Percentiles rank a stretch among this genome's conserved stretches.
phyloP scores from a whole-genome alignment of 2,329 filamentous ascomycete genomes.

The Leptographium wingfieldii region DNA sequence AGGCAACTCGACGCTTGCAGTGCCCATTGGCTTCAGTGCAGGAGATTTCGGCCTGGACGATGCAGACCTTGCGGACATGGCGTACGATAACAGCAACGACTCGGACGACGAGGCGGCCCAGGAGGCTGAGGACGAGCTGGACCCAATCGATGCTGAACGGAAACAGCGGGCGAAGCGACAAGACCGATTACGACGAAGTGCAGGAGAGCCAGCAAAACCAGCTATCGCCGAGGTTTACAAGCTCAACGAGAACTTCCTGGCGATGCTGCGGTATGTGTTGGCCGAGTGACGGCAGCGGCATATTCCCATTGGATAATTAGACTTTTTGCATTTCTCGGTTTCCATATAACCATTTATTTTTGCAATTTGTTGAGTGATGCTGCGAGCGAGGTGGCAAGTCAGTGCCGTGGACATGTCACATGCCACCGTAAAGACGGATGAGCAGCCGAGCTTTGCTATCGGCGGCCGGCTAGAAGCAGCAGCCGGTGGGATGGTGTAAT shows the following conservation, averaged over 20 bases:
- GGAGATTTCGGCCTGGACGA: slow-evolving; percentile 84
- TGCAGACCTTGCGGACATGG: slow-evolving; percentile 76
- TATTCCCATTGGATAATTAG: not conserved
- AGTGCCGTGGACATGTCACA: no score
- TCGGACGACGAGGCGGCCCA: slow-evolving; percentile 52
- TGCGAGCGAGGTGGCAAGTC: no score
- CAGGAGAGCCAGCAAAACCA: slow-evolving; percentile 77
- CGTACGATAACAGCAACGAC: slow-evolving; percentile 56
- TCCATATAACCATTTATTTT: not conserved
- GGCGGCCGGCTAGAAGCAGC: no score
- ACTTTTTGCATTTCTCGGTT: no score
- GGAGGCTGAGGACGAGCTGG: slow-evolving; percentile 65
- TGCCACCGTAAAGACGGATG: no score
- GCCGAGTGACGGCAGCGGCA: slow-evolving; percentile 44
- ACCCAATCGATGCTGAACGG: slow-evolving; percentile 80
- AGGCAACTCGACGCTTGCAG: slow-evolving; percentile 22
- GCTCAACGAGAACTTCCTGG: slow-evolving; percentile 64
- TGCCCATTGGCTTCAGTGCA: slow-evolving; percentile 54
- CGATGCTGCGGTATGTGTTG: slow-evolving; percentile 70
- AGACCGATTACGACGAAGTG: slow-evolving; percentile 65
- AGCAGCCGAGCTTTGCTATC: no score
- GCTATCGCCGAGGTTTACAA: slow-evolving; percentile 67
- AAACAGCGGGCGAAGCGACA: slow-evolving; percentile 63
- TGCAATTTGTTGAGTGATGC: not conserved
- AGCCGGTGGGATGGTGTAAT: no score